Base-by-base conservation (phyloP, 768 basidiomycete species). In the Xanthoconium purpureum region DNA sequence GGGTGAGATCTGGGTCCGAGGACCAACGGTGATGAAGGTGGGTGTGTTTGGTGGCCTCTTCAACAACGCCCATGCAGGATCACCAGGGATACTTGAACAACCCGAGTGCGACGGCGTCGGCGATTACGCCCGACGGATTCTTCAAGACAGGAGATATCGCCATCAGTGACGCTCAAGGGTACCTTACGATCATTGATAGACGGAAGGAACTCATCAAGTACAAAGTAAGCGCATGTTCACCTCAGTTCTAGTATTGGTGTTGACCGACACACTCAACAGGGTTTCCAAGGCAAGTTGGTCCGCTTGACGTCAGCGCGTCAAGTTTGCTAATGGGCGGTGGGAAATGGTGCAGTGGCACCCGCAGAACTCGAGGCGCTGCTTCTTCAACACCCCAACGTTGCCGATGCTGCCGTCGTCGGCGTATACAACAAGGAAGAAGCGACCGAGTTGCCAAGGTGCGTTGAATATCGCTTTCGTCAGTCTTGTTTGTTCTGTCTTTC, bases 131-230 rank as follows among this genome's bases (percentile, higher is more conserved):
- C 0, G 87, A 91, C 47, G 80, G 83, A 4, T 97, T 91, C 91
- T 86, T 93, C 75, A 91, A 88, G 77, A 94, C 93, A 0, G 92
- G 94, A 2, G 94, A 96, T 68, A 81, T 95, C 48, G 88, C 81
- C 2, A 68, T 78, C 17, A 72, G 82, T 13, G 88, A 92, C 57
- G 55, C 70, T 3, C 84, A 91, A 1, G 93, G 91, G 0, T 89
- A 78, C 66, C 90, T 84, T 67, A 81, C 77, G 60, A 88, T 91
- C 50, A 84, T 91, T 3, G 88, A 91, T 62, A 74, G 91, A 35
- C 76, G 79, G 46, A 90, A 90, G 58, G 89, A 89, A 63, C 72
- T 89, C 24, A 85, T 90, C 67, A 88, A 90, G 63, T 88, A 89
- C 72, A 89, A 89, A 75, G 84, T 64, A 8, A 14, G 63, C 18